Evolutionary conservation across 2,329 filamentous ascomycete genomes (phyloP).

Genomic region (Monilinia aucupariae): DNA sequence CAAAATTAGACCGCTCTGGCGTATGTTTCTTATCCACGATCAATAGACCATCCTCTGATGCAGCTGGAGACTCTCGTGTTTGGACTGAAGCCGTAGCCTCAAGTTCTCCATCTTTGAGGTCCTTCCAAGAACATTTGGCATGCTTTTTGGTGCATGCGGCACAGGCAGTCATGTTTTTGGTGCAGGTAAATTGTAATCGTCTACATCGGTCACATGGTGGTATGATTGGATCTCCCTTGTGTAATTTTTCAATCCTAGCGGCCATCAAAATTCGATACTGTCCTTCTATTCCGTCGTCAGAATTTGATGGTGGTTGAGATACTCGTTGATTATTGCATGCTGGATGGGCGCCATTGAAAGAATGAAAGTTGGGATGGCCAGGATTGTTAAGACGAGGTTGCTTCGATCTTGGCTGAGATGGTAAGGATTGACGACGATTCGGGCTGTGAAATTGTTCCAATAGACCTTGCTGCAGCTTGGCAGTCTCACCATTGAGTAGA

Average conservation of each 20-base stretch:
- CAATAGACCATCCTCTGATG: slow-evolving; percentile 14
- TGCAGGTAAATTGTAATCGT: slow-evolving; percentile 71
- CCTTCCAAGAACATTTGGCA: slow-evolving; percentile 80
- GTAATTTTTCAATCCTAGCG: slow-evolving; percentile 67
- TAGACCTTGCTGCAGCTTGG: slow-evolving; percentile 47
- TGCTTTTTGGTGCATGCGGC: slow-evolving; percentile 87
- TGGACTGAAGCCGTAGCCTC: slow-evolving; percentile 14
- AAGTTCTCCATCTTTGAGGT: slow-evolving; percentile 67
- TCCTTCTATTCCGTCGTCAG: slow-evolving; percentile 29
- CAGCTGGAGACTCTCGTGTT: slow-evolving; percentile 5
- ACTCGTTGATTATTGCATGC: slow-evolving; percentile 28
- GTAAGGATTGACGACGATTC: slow-evolving; percentile 23
- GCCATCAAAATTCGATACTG: slow-evolving; percentile 60
- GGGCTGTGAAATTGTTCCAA: slow-evolving; percentile 47
- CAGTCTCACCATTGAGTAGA: slow-evolving; percentile 24
- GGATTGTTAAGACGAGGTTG: slow-evolving; percentile 17
- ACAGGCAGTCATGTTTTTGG: slow-evolving; percentile 82
- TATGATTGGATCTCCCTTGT: slow-evolving; percentile 67
- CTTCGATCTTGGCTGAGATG: slow-evolving; percentile 24
- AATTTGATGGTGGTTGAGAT: slow-evolving; percentile 24
- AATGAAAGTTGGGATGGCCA: slow-evolving; percentile 16
- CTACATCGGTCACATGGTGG: slow-evolving; percentile 82
- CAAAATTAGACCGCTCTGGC: slow-evolving; percentile 5
- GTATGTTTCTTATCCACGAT: slow-evolving; percentile 16
- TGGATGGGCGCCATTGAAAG: slow-evolving; percentile 20